These are phyloP conservation scores for Fraxinus quadrangulata DNA, from an alignment of 257 asterid genomes.

Conservation along the genomic window DNA sequence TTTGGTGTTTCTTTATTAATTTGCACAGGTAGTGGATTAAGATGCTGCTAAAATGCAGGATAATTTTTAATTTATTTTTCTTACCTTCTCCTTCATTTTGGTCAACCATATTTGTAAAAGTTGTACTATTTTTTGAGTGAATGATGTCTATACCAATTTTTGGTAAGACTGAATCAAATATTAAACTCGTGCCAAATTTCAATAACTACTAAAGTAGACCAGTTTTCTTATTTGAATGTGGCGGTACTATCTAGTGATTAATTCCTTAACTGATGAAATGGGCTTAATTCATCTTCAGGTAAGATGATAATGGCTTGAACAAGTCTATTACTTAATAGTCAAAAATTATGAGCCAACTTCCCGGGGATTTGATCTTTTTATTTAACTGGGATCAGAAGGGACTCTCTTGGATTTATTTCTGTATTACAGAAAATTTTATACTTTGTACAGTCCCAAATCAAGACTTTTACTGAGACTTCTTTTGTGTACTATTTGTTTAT, in stretches of 20 bases:
- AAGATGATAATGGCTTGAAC: neutral
- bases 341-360: neutral
- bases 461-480: neutral
- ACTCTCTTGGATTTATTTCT: neutral
- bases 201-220: neutral
- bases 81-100: constrained; percentile 22
- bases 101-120: neutral
- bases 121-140: neutral
- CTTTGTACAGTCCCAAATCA: neutral
- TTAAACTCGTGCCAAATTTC: neutral
- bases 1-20: neutral
- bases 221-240: neutral
- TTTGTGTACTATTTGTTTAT: neutral
- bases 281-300: neutral
- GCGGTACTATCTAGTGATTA: neutral
- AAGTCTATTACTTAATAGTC: neutral
- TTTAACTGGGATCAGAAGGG: neutral
- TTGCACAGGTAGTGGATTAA: constrained; percentile 4
- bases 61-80: neutral
- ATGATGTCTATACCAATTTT: neutral
- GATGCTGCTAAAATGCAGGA: constrained; percentile 8
- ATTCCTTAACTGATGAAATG: neutral
- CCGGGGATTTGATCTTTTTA: neutral
- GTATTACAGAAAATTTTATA: neutral
- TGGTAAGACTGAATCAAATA: neutral